These are phyloP conservation scores for Sporisorium exsertum DNA, from an alignment of 1,284 basidiomycete species.

Conservation along the genomic window DNA sequence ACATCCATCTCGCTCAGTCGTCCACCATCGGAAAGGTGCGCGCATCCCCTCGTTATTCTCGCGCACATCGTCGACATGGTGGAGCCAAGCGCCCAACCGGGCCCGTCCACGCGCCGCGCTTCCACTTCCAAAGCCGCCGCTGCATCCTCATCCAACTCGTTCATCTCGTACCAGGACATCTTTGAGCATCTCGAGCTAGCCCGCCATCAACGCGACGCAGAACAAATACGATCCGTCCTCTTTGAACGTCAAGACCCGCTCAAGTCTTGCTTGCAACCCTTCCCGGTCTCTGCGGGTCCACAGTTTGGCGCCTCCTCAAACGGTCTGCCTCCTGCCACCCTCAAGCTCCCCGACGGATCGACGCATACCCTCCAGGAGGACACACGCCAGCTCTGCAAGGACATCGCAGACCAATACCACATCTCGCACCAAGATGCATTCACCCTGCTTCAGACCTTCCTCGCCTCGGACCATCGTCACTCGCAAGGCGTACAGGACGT, in stretches of 20 bases:
- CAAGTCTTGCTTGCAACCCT: constrained; percentile 47
- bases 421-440: constrained; percentile 82
- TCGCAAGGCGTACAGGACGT: constrained; percentile 31
- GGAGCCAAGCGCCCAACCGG: constrained; percentile 9
- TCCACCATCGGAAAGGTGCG: too few relatives aligned
- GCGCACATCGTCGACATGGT: not conserved
- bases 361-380: constrained; percentile 74
- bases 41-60: not conserved
- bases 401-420: constrained; percentile 78
- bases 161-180: constrained; percentile 59
- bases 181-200: constrained; percentile 62
- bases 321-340: constrained; percentile 66
- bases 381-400: constrained; percentile 77
- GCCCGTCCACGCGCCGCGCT: constrained; percentile 13
- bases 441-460: constrained; percentile 78
- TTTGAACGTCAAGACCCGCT: constrained; percentile 38
- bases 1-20: not conserved
- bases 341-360: constrained; percentile 77
- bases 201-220: constrained; percentile 35
- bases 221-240: constrained; percentile 45
- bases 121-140: constrained; percentile 13
- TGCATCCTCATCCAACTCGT: constrained; percentile 17
- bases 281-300: constrained; percentile 19
- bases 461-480: constrained; percentile 81
- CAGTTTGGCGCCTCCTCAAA: constrained; percentile 7